A percentile compares a stretch with the other conserved stretches of the same genome.
Conservation (phyloP, 805 yeast species). For the Yarrowia divulgata region DNA sequence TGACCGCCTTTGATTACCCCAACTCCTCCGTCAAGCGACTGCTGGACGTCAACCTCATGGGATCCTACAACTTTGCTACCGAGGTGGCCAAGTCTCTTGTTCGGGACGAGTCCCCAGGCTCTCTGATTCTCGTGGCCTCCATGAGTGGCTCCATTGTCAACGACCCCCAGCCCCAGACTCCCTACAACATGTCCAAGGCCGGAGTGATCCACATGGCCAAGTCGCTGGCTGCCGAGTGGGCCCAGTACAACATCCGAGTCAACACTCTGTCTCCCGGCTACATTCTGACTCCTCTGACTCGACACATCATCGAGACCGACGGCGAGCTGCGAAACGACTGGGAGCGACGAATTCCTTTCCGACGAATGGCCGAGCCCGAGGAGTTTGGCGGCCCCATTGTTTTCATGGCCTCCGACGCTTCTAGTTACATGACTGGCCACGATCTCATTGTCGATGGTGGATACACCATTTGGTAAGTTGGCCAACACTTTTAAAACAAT, state of each 20-base stretch:
- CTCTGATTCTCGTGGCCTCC: conserved; percentile 82
- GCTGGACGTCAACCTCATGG: conserved; percentile 74
- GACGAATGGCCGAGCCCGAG: conserved; percentile 84
- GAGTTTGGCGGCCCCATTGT: conserved; percentile 81
- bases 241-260: conserved; percentile 75
- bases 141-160: conserved; percentile 89
- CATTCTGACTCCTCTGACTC: conserved; percentile 79
- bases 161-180: conserved; percentile 81
- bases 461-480: conserved; percentile 78
- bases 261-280: conserved; percentile 83
- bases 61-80: conserved; percentile 77
- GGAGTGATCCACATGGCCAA: conserved; percentile 82
- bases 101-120: conserved; percentile 57
- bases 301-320: conserved; percentile 65
- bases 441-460: conserved; percentile 88
- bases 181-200: conserved; percentile 86
- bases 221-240: conserved; percentile 84
- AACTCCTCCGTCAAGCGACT: conserved; percentile 70
- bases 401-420: conserved; percentile 76
- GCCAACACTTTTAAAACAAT: background rate
- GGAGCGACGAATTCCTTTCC: conserved; percentile 76
- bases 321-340: conserved; percentile 66
- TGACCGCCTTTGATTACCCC: conserved; percentile 79
- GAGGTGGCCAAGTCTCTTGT: conserved; percentile 73
- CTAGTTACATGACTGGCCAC: conserved; percentile 83